Evolutionary conservation across 306 rosid species (phyloP), one percentile per base, ranked within the genome.

Genomic region (Parietaria judaica): DNA sequence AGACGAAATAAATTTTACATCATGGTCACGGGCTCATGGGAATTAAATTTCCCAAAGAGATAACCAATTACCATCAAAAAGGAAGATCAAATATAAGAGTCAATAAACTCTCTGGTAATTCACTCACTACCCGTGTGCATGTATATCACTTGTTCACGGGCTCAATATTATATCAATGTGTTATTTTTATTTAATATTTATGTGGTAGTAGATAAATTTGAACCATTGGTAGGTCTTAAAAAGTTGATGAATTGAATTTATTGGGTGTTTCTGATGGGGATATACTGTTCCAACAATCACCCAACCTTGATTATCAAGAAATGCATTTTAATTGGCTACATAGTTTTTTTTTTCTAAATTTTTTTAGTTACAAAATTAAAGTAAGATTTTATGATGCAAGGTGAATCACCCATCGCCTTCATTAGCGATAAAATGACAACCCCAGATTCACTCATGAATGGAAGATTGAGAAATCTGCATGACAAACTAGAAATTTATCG

Each of bases 11-110:
- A 55, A 66, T 65, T 56, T 68, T 8, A 64, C 13, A 64, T 41
- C 66, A 3, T 15, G 60, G 61, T 81, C 90, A 84, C 84, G 81
- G 90, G 57, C 48, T 73, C 5, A 37, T 43, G 9, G 45, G 45
- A 41, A 5, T 41, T 41, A 8, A 0, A 8, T 41, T 41, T 41
- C 45, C 45, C 45, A 41, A 41, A 41, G 45, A 41, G 45, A 41
- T 41, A 41, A 41, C 6, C 45, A 41, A 41, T 23, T 23, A n/a
- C 15, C 23, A 17, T 7, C 4, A 52, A 52, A 7, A 51, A 51
- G 7, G 2, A 51, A 51, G 31, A 16, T 13, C 57, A 17, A 3
- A 55, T 17, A 55, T 49, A 7, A 11, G 13, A 49, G 13, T n/a
- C 13, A 7, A 49, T 49, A 49, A 49, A 7, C 15, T 49, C 53